Conservation (phyloP, 2,329 filamentous ascomycete species). For the Chalara sp. region DNA sequence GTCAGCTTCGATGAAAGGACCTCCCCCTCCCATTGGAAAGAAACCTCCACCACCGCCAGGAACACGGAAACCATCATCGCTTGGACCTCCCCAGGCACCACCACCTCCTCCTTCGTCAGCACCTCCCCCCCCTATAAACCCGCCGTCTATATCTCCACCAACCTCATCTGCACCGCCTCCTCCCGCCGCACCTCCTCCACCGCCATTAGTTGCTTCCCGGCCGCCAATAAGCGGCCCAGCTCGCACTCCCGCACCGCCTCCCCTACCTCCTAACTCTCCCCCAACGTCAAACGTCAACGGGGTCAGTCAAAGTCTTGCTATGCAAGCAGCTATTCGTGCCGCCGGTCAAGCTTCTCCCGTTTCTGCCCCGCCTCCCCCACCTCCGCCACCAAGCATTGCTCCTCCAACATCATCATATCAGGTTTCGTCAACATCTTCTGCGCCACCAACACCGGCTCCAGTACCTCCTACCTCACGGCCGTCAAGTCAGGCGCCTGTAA, state of each 20-base stretch:
- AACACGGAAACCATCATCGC: constrained; percentile 49
- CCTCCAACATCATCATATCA: constrained; percentile 29
- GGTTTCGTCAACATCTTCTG: constrained; percentile 21
- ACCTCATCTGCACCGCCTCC: constrained; percentile 26
- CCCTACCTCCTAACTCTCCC: constrained; percentile 28
- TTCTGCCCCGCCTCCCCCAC: constrained; percentile 29
- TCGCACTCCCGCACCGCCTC: constrained; percentile 17
- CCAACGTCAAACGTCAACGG: constrained; percentile 22
- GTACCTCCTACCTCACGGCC: constrained; percentile 30
- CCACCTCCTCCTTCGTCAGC: constrained; percentile 31
- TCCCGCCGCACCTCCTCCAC: constrained; percentile 28
- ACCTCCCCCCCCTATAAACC: constrained; percentile 27
- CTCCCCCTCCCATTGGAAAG: constrained; percentile 73
- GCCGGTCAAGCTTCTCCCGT: constrained; percentile 35
- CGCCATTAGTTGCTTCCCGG: constrained; percentile 28
- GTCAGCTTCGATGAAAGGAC: constrained; percentile 56
- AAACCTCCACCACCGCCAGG: constrained; percentile 59
- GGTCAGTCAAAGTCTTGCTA: constrained; percentile 32
- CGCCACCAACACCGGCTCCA: constrained; percentile 32
- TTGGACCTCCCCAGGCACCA: constrained; percentile 19
- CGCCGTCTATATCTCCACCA: constrained; percentile 28
- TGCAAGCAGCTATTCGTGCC: constrained; percentile 38
- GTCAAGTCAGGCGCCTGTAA: constrained; percentile 35
- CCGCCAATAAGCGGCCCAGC: constrained; percentile 6
- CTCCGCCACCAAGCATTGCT: constrained; percentile 36